Conservation (phyloP, 306 rosid species). For the Sindora glabra region DNA sequence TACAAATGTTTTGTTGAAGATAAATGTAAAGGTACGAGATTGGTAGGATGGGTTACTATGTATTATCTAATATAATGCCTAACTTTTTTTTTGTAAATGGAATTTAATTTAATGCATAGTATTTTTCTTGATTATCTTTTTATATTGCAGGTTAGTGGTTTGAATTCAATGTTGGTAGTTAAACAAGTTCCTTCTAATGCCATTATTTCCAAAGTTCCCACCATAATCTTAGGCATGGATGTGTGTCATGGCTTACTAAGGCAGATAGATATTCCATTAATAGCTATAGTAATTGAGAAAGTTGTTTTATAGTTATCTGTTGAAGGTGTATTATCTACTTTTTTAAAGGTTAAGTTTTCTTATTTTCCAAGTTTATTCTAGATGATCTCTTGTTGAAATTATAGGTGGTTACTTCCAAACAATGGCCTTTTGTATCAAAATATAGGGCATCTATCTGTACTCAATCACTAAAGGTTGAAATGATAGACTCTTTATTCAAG, state of each 20-base stretch:
- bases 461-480: slow-evolving; percentile 75
- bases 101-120: no score
- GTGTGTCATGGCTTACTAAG: slow-evolving; percentile 96
- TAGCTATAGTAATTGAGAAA: slow-evolving; percentile 60
- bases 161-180: slow-evolving; percentile 63
- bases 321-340: not conserved
- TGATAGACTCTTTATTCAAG: slow-evolving; percentile 81
- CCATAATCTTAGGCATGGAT: slow-evolving; percentile 89
- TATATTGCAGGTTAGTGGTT: slow-evolving; percentile 77
- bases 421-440: slow-evolving; percentile 87
- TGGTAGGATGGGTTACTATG: not conserved
- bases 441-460: slow-evolving; percentile 84
- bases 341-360: not conserved
- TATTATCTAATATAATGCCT: no score
- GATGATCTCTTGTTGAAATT: not conserved
- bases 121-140: not conserved
- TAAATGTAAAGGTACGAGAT: slow-evolving; percentile 72
- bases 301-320: not conserved
- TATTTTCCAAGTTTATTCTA: not conserved
- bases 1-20: slow-evolving; percentile 75
- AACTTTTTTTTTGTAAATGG: no score
- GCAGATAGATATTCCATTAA: slow-evolving; percentile 78
- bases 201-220: slow-evolving; percentile 63
- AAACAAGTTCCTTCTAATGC: slow-evolving; percentile 66
- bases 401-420: slow-evolving; percentile 83